Percentiles rank a stretch among this genome's conserved stretches.
These are phyloP conservation scores for Debaryomycetaceae sp. DNA, from an alignment of 1,139 yeast genomes.

Conservation along the genomic window DNA sequence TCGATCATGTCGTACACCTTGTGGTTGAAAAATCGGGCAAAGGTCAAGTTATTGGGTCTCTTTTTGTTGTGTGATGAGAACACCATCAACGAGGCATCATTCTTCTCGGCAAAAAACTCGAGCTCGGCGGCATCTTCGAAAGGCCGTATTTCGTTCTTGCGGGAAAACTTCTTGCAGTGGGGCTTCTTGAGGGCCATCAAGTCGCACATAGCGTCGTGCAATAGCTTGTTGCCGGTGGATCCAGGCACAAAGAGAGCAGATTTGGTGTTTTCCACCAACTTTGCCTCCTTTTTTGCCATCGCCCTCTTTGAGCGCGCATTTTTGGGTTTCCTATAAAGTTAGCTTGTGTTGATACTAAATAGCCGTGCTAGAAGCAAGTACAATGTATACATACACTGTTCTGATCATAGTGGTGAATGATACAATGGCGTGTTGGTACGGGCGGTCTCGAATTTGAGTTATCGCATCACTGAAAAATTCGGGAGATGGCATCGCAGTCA, in stretches of 20 bases:
- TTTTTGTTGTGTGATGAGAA: constrained; percentile 81
- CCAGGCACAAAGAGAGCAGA: constrained; percentile 92
- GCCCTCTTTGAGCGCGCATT: constrained; percentile 97
- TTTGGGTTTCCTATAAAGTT: constrained; percentile 54
- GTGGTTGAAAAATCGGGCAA: constrained; percentile 83
- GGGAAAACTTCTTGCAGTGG: constrained; percentile 75
- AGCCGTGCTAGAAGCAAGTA: background rate
- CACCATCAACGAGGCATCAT: constrained; percentile 85
- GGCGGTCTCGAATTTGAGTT: too few species aligned
- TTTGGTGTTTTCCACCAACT: constrained; percentile 84
- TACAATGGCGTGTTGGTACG: too few species aligned
- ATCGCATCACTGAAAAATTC: too few species aligned
- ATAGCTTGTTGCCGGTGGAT: constrained; percentile 66
- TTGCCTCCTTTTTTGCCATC: constrained; percentile 81
- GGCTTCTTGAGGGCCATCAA: constrained; percentile 91
- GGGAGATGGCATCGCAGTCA: constrained; percentile 3
- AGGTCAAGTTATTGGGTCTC: constrained; percentile 87
- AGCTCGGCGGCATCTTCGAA: constrained; percentile 86
- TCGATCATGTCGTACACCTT: constrained; percentile 94
- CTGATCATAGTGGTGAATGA: constrained; percentile 48
- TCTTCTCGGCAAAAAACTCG: constrained; percentile 92
- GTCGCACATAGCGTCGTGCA: constrained; percentile 90
- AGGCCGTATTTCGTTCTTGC: constrained; percentile 86
- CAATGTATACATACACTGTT: constrained; percentile 45
- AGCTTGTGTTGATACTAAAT: constrained; percentile 4